A percentile compares a stretch with the other conserved stretches of the same genome.
These are phyloP conservation scores for Carex scoparia DNA, from an alignment of 176 grass and related monocot species.

Conservation along the genomic window DNA sequence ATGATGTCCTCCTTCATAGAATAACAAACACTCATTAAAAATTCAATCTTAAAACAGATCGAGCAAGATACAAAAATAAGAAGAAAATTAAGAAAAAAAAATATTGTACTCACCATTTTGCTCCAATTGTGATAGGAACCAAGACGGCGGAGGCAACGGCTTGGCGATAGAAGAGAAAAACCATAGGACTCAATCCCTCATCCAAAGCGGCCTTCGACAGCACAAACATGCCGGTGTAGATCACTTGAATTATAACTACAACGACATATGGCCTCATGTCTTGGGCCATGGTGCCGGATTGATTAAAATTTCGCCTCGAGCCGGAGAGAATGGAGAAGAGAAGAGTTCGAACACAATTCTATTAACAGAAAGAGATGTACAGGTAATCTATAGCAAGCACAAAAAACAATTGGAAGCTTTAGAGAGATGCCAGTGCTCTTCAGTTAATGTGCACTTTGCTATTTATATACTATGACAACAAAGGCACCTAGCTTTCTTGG, in stretches of 20 bases:
- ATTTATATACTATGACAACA: neutral
- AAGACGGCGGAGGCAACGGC: constrained; percentile 40
- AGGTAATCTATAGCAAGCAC: neutral
- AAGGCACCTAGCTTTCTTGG: neutral
- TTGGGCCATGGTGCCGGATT: neutral
- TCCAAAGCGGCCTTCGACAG: constrained; percentile 66
- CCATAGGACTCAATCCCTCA: constrained; percentile 50
- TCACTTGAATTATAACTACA: constrained; percentile 53
- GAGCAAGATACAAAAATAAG: neutral
- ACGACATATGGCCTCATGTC: constrained; percentile 51
- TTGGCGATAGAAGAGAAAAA: constrained; percentile 92
- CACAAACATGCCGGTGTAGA: constrained; percentile 63
- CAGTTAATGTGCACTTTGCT: neutral
- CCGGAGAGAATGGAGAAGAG: neutral
- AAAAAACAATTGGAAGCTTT: neutral
- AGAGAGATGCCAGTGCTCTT: neutral
- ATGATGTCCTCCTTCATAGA: constrained; percentile 36
- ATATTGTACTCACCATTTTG: constrained; percentile 23
- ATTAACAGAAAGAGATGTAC: neutral
- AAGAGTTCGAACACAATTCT: neutral
- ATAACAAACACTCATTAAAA: neutral
- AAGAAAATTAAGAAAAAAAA: neutral
- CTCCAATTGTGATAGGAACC: constrained; percentile 41
- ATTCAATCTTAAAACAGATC: neutral
- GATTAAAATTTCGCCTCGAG: neutral